A percentile compares a stretch with the other conserved stretches of the same genome.
These are phyloP conservation scores for Linnemannia schmuckeri DNA, from an alignment of 192 early-diverging fungal species.

Conservation along the genomic window DNA sequence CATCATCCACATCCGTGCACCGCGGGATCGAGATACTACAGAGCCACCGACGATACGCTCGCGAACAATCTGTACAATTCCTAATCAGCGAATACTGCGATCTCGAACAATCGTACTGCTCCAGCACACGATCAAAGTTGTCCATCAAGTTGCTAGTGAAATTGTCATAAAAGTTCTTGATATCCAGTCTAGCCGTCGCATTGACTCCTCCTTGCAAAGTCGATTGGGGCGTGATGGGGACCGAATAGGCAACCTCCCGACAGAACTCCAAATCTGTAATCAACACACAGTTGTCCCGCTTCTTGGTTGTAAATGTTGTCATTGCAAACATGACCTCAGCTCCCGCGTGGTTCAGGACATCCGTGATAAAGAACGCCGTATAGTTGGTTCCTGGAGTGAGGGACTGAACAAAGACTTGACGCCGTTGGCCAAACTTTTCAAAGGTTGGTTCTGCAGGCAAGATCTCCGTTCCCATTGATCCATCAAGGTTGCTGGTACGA, in stretches of 20 bases:
- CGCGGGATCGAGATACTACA: conserved; percentile 69
- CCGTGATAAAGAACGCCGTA: conserved; percentile 57
- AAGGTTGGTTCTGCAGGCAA: conserved; percentile 54
- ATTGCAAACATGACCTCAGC: conserved; percentile 34
- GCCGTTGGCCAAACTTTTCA: conserved; percentile 30
- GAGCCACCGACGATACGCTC: conserved; percentile 69
- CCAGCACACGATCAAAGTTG: conserved; percentile 62
- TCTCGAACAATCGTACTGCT: conserved; percentile 64
- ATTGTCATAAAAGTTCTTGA: conserved; percentile 63
- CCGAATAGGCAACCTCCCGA: conserved; percentile 67
- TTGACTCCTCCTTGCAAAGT: conserved; percentile 18
- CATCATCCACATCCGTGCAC: conserved; percentile 58
- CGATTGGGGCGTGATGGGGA: conserved; percentile 54
- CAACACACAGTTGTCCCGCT: conserved; percentile 60
- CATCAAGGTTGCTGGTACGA: conserved; percentile 50
- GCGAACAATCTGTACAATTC: conserved; percentile 66
- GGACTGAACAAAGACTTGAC: conserved; percentile 35
- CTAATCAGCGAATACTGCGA: conserved; percentile 69
- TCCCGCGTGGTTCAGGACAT: conserved; percentile 38
- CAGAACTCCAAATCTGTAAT: conserved; percentile 66
- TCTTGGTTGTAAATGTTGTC: conserved; percentile 35
- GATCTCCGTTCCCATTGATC: conserved; percentile 42
- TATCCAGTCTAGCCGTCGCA: conserved; percentile 22
- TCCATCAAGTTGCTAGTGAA: conserved; percentile 52
- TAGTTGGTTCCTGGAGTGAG: conserved; percentile 57